Evolutionary conservation across 139 green algal species (phyloP), one percentile per base, ranked within the genome.

Genomic region (Coelastrella sp.): DNA sequence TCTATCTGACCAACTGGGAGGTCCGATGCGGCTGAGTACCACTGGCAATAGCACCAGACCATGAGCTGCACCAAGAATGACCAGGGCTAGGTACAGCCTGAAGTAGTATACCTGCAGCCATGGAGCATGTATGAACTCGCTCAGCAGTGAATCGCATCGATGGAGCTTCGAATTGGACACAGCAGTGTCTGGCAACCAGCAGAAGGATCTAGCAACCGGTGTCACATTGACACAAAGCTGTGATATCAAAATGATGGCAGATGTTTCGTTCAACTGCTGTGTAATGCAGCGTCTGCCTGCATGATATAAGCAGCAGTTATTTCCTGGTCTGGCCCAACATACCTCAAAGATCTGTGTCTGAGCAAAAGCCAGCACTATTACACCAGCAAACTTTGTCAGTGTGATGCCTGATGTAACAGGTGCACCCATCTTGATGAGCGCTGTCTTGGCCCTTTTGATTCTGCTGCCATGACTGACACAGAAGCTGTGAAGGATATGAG

Each of bases 41-140:
- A 98, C 91, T 41, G 96, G 96, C 79, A 98, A 90, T 59, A 98
- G 89, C 63, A 98, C 89, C 38, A 98, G 89, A 5, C 94, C 95
- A 81, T 98, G 96, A n/a, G 88, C 79, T 0, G 94, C 94, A 1
- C 96, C 96, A 37, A 95, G 67, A 27, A 97, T n/a, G 25, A 98
- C 96, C 38, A 98, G 88, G 6, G 88, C 93, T 40, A 95, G 53
- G 85, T 98, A 98, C 87, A 98, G 92, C 64, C 94, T 53, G 83
- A 89, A 91, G 79, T 88, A 88, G 79, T 88, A 84, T 7, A 87
- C 59, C 59, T 84, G 60, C 41, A 69, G 27, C 15, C n/a, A n/a
- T n/a, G n/a, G n/a, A n/a, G n/a, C n/a, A n/a, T n/a, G n/a, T n/a
- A n/a, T n/a, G n/a, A n/a, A n/a, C n/a, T n/a, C n/a, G n/a, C n/a